Evolutionary conservation across 1,284 basidiomycete genomes (phyloP).

Genomic region (Naganishia albida): DNA sequence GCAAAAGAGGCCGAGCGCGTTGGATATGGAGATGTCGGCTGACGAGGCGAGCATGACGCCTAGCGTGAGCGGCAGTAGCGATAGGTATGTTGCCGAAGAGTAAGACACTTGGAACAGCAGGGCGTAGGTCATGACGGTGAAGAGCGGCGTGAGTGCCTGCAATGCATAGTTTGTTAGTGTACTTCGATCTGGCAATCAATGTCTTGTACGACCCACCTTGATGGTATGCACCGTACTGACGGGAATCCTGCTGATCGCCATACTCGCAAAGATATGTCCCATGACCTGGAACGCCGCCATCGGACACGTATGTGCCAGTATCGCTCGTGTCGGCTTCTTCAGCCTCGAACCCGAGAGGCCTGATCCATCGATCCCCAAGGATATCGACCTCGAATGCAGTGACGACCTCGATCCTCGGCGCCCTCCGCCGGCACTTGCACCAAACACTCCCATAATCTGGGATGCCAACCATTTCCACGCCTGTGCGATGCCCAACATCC

Average conservation of each 20-base stretch:
- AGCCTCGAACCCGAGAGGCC: conserved; percentile 60
- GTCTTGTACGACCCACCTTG: conserved; percentile 71
- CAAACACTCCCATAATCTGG: conserved; percentile 69
- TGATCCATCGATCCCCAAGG: conserved; percentile 17
- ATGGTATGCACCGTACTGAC: conserved; percentile 99
- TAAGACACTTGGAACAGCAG: conserved; percentile 90
- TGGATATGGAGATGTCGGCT: conserved; percentile 83
- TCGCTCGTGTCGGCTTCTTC: conserved; percentile 68
- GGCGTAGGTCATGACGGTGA: conserved; percentile 94
- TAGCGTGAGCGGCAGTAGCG: conserved; percentile 88
- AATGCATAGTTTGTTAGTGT: too few species aligned
- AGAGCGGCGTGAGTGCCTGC: conserved; percentile 91
- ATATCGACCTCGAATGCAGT: conserved; percentile 24
- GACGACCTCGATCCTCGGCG: conserved; percentile 29
- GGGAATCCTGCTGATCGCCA: conserved; percentile 93
- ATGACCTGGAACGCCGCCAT: conserved; percentile 90
- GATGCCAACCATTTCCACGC: conserved; percentile 17
- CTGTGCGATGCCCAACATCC: conserved; percentile 16
- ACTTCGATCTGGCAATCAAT: too few species aligned
- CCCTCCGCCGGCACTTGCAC: conserved; percentile 41
- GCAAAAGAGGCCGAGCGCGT: conserved; percentile 77
- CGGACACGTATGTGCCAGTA: conserved; percentile 76
- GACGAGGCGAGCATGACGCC: conserved; percentile 98
- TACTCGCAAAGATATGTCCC: conserved; percentile 95
- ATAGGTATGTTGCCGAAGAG: conserved; percentile 84